Conservation (phyloP, 192 early-diverging fungal genomes). For the Entomortierella chlamydospora region DNA sequence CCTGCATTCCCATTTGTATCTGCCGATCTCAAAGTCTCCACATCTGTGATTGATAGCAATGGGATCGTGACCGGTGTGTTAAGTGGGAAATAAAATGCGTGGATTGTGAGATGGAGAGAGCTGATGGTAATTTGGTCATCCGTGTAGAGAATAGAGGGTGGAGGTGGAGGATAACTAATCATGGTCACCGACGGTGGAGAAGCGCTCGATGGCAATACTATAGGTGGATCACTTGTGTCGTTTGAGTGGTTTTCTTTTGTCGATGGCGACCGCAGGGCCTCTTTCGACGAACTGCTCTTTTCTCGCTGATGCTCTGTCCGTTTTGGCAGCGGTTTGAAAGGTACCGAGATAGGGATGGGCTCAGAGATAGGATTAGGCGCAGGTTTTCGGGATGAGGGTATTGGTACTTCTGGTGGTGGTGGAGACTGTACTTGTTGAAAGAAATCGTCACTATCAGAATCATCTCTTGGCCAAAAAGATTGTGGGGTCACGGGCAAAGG, state of each 20-base stretch:
- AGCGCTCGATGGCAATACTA: background rate
- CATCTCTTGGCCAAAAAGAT: background rate
- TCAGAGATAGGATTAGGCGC: background rate
- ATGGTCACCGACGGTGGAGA: background rate
- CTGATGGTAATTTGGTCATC: constrained; percentile 51
- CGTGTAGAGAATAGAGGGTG: constrained; percentile 43
- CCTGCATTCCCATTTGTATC: background rate
- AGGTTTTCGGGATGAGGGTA: background rate
- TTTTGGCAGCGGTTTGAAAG: background rate
- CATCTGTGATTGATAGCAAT: constrained; percentile 33
- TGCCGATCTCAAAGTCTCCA: constrained; percentile 16
- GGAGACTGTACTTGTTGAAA: background rate
- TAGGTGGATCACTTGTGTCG: background rate
- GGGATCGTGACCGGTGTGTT: constrained; percentile 48
- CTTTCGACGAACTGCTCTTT: background rate
- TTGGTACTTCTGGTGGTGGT: background rate
- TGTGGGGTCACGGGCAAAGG: background rate
- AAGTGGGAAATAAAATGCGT: constrained; percentile 49
- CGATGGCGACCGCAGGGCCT: background rate
- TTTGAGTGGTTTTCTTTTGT: constrained; percentile 1
- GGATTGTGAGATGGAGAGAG: constrained; percentile 49
- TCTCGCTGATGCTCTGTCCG: background rate
- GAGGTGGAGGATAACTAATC: constrained; percentile 37
- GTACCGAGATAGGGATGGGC: background rate
- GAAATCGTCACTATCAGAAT: background rate